A percentile compares a stretch with the other conserved stretches of the same genome.
These are phyloP conservation scores for Pythium myriotylum DNA, from an alignment of 352 stramenopile genomes.

Conservation along the genomic window DNA sequence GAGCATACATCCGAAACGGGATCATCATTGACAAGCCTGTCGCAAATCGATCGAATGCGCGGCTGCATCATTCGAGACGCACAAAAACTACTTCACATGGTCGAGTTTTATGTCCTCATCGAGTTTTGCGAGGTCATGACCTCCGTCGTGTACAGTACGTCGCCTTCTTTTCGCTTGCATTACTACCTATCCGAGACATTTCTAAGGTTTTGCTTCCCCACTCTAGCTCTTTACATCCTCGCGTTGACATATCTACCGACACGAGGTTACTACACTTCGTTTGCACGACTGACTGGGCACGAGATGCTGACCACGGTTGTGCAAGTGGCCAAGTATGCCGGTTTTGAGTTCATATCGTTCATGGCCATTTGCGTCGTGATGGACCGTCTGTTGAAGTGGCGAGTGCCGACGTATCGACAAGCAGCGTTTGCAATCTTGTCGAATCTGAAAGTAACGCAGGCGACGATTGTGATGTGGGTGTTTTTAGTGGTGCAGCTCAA, in stretches of 20 bases:
- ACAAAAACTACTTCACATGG: slow-evolving; percentile 34
- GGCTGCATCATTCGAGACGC: slow-evolving; percentile 13
- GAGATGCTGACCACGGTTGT: slow-evolving; percentile 6
- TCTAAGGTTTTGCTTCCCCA: not conserved
- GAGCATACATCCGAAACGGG: too few relatives aligned
- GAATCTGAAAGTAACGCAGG: not conserved
- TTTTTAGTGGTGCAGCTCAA: slow-evolving; percentile 30
- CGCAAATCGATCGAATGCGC: not conserved
- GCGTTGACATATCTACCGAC: slow-evolving; percentile 31
- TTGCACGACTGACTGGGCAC: slow-evolving; percentile 13
- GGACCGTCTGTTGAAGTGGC: not conserved
- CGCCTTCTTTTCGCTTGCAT: not conserved
- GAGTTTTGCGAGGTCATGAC: slow-evolving; percentile 34
- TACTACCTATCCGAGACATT: not conserved
- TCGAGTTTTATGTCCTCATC: slow-evolving; percentile 32
- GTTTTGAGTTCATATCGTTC: slow-evolving; percentile 4
- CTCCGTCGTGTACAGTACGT: slow-evolving; percentile 5
- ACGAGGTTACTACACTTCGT: slow-evolving; percentile 31
- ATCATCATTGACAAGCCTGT: not conserved
- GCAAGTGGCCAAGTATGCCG: not conserved
- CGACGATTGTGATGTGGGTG: slow-evolving; percentile 26
- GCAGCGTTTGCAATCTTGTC: not conserved
- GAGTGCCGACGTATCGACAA: not conserved
- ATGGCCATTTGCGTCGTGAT: slow-evolving; percentile 2
- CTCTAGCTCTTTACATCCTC: slow-evolving; percentile 23